These are phyloP conservation scores for Juglanconis oblonga DNA, from an alignment of 2,329 filamentous ascomycete species.

Conservation along the genomic window DNA sequence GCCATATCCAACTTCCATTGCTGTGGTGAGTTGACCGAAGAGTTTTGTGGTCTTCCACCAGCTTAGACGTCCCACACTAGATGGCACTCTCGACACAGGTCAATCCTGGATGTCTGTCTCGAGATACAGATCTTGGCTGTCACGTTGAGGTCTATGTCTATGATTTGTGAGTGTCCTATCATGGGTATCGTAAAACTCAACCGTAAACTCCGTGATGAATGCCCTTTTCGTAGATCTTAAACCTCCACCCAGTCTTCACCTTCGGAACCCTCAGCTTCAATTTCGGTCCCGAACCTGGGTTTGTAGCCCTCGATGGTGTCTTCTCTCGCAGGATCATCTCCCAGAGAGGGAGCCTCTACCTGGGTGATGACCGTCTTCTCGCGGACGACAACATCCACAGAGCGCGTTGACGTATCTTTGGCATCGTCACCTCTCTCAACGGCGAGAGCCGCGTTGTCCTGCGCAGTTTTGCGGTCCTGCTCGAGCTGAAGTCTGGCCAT, in stretches of 20 bases:
- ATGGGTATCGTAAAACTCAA: conserved; percentile 15
- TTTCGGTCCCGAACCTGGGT: conserved; percentile 31
- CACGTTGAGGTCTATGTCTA: background rate
- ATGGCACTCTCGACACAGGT: background rate
- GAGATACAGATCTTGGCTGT: conserved; percentile 6
- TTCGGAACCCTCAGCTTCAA: conserved; percentile 15
- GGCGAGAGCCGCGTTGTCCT: conserved; percentile 43
- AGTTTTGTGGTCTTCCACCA: conserved; percentile 1
- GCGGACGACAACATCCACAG: conserved; percentile 46
- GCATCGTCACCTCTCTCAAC: conserved; percentile 44
- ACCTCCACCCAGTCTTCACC: background rate
- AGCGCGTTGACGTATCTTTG: conserved; percentile 26
- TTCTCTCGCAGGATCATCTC: conserved; percentile 26
- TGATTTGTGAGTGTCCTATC: background rate
- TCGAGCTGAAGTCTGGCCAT: conserved; percentile 42
- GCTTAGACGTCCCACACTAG: background rate
- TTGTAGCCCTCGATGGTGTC: conserved; percentile 51
- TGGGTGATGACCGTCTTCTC: conserved; percentile 46
- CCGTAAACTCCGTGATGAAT: conserved; percentile 11
- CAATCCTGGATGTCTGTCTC: background rate
- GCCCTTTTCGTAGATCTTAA: background rate
- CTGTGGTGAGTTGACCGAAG: background rate
- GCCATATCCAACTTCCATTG: conserved; percentile 56
- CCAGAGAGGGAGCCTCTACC: conserved; percentile 36
- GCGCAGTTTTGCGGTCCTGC: conserved; percentile 37